Evolutionary conservation across 257 asterid genomes (phyloP).

Genomic region (Phtheirospermum japonicum): DNA sequence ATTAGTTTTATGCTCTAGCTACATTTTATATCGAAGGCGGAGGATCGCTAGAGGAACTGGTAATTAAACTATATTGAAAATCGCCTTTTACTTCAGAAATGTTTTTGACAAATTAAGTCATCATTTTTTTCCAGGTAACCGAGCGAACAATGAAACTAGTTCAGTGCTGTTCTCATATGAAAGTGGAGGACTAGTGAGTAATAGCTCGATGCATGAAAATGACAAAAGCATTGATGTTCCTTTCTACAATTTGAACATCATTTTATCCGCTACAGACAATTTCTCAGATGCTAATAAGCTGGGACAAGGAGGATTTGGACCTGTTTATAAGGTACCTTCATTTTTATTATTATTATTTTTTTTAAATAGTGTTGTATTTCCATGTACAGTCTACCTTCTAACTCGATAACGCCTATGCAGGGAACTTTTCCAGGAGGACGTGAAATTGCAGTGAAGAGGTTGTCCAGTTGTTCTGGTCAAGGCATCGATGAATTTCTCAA

Average conservation of each 20-base stretch:
- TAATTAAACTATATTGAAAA: background rate
- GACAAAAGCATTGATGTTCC: slow-evolving; percentile 17
- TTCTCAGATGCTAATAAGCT: slow-evolving; percentile 52
- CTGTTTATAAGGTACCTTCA: slow-evolving; percentile 50
- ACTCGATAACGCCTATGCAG: slow-evolving; percentile 5
- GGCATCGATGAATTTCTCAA: slow-evolving; percentile 45
- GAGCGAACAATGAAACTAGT: background rate
- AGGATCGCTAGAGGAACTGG: slow-evolving; percentile 26
- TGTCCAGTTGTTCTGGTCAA: slow-evolving; percentile 35
- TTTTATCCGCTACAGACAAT: slow-evolving; percentile 48
- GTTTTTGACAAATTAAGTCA: background rate
- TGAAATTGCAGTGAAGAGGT: slow-evolving; percentile 48
- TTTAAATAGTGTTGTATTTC: no score
- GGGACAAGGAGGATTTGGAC: slow-evolving; percentile 70
- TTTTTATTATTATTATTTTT: background rate
- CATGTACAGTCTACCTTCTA: no score
- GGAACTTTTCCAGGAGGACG: slow-evolving; percentile 41
- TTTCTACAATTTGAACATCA: slow-evolving; percentile 33
- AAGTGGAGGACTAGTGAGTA: no score
- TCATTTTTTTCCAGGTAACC: slow-evolving; percentile 18
- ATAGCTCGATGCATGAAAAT: slow-evolving; percentile 38
- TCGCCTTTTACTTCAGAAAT: background rate
- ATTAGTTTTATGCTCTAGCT: slow-evolving; percentile 26
- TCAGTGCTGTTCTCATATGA: background rate
- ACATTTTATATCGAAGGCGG: slow-evolving; percentile 29